Evolutionary conservation across 306 rosid genomes (phyloP), one percentile per base, ranked within the genome.

Genomic region (Quercus dentata): DNA sequence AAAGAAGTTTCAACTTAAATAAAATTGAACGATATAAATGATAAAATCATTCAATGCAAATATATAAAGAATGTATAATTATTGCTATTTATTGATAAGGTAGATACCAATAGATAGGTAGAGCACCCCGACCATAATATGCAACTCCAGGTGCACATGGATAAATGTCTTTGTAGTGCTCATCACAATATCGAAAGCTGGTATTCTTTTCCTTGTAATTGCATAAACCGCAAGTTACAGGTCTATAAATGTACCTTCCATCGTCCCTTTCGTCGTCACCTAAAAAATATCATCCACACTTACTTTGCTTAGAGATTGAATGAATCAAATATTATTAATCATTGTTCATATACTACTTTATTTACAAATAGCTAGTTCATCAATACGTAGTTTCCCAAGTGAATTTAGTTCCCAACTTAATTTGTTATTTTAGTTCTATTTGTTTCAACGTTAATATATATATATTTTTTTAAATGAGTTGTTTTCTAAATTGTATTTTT

Each of bases 221-320:
- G 86, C 99, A 95, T 25, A 95, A 92, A 69, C 99, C 99, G 92
- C 92, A 93, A 14, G 97, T 97, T 76, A 83, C 76, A 23, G 92
- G 97, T 74, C 0, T 0, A 38, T 0, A 35, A 35, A 35, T 9
- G 41, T n/a, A n/a, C n/a, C n/a, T n/a, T n/a, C n/a, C n/a, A n/a
- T n/a, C n/a, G n/a, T n/a, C n/a, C 98, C 97, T 81, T 98, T 94
- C 0, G 97, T 91, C 31, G 95, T 93, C 86, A 95, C 99, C 78
- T 98, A 59, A 82, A 82, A 30, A 6, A 11, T 31, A 65, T 7
- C 71, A 33, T 82, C 72, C 82, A 86, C 73, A 27, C 71, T 28
- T 30, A 76, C 65, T 28, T 41, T 19, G 30, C 65, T 9, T 4
- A 59, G 69, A 28, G 12, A 63, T 2, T 46, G 52, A 46, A 27